Percentiles rank a stretch among this genome's conserved stretches.
These are phyloP conservation scores for Mitragyna speciosa DNA, from an alignment of 257 asterid genomes.

Conservation along the genomic window DNA sequence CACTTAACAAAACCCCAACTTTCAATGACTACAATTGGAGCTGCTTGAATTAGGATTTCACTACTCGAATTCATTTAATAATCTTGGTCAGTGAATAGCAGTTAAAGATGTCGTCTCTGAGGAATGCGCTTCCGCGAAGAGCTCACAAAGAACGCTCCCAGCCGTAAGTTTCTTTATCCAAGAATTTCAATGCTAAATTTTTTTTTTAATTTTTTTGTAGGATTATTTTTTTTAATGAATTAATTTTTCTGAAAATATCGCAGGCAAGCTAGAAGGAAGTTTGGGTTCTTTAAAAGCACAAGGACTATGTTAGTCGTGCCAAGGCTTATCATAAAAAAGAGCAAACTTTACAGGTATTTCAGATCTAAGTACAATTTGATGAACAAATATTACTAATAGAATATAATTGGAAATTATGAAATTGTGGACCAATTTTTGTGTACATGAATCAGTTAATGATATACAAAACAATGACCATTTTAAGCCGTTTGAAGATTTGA, in stretches of 20 bases:
- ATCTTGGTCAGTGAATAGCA: too few species aligned
- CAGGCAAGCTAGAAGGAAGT: constrained; percentile 63
- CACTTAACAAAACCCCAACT: not conserved
- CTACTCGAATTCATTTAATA: not conserved
- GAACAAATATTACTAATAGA: too few species aligned
- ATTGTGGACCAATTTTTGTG: not conserved
- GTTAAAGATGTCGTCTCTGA: constrained; percentile 71
- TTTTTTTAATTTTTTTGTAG: not conserved
- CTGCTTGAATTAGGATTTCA: not conserved
- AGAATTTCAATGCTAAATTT: not conserved
- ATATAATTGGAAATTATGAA: too few species aligned
- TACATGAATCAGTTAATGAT: not conserved
- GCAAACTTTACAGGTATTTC: constrained; percentile 56
- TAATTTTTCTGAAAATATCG: constrained; percentile 3
- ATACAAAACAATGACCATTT: not conserved
- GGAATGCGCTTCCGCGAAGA: constrained; percentile 71
- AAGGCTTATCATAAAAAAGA: constrained; percentile 65
- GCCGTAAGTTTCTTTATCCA: constrained; percentile 56
- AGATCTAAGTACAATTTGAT: not conserved
- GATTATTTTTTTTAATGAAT: not conserved
- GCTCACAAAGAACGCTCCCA: constrained; percentile 93
- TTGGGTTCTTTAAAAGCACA: constrained; percentile 87
- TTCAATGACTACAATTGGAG: not conserved
- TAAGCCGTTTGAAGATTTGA: not conserved
- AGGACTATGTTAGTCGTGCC: constrained; percentile 87